Percentiles rank a stretch among this genome's conserved stretches.
phyloP scores from a whole-genome alignment of 805 yeast genomes.

The Myxozyma neotropica region DNA sequence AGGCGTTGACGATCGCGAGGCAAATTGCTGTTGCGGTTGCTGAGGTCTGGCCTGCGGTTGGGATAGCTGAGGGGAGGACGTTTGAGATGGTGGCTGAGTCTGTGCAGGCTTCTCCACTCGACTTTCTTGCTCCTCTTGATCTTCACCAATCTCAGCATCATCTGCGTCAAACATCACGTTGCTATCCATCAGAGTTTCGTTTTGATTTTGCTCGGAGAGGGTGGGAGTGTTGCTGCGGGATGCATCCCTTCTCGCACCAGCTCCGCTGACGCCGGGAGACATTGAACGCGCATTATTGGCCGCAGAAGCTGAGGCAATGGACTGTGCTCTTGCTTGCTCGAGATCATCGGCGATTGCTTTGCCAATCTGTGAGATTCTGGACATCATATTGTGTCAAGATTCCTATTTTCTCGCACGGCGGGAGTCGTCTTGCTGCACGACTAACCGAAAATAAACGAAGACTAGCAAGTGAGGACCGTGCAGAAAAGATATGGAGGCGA shows the following conservation, averaged over 20 bases:
- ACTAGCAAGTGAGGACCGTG: no score
- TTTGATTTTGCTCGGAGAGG: neutral
- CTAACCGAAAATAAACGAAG: no score
- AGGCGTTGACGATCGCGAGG: slow-evolving; percentile 5
- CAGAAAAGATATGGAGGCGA: no score
- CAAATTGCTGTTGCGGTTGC: slow-evolving; percentile 1
- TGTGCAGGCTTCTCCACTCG: neutral
- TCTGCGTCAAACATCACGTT: slow-evolving; percentile 11
- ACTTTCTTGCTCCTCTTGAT: neutral
- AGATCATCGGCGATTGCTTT: slow-evolving; percentile 67
- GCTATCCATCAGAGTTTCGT: neutral
- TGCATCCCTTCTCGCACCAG: slow-evolving; percentile 40
- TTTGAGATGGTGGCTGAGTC: neutral
- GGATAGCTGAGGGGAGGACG: neutral
- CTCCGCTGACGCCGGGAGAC: slow-evolving; percentile 49
- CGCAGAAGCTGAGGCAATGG: slow-evolving; percentile 31
- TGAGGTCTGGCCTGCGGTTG: neutral
- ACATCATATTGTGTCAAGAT: slow-evolving; percentile 48
- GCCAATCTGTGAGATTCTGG: slow-evolving; percentile 61
- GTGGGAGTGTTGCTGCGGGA: slow-evolving; percentile 34
- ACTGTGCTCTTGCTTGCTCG: slow-evolving; percentile 43
- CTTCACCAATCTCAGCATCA: slow-evolving; percentile 5
- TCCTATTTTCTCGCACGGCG: neutral
- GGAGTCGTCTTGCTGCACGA: no score
- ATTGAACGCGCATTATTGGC: slow-evolving; percentile 46